Conservation (phyloP, 2,329 filamentous ascomycete species). For the Xylariales sp. region DNA sequence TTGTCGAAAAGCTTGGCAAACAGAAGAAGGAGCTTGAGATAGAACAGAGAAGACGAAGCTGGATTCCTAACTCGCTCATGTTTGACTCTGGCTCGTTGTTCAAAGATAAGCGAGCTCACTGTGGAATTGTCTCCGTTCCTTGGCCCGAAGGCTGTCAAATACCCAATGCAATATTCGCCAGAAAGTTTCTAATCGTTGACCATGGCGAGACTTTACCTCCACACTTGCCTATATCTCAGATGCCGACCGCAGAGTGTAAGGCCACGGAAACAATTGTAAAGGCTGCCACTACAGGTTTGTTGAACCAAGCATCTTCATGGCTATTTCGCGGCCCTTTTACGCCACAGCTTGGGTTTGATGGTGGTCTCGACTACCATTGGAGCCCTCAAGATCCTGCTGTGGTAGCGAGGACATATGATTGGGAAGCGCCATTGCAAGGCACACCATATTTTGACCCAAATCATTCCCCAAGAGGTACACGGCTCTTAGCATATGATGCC, state of each 20-base stretch:
- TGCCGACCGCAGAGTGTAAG: slow-evolving; percentile 57
- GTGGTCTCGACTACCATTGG: slow-evolving; percentile 58
- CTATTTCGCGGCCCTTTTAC: slow-evolving; percentile 58
- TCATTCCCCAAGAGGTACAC: neutral
- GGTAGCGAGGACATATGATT: slow-evolving; percentile 41
- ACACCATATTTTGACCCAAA: slow-evolving; percentile 3
- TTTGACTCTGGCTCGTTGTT: slow-evolving; percentile 40
- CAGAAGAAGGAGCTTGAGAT: slow-evolving; percentile 38
- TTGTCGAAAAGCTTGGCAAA: slow-evolving; percentile 37
- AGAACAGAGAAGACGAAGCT: slow-evolving; percentile 47
- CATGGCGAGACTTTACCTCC: slow-evolving; percentile 50
- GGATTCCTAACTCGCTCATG: slow-evolving; percentile 43
- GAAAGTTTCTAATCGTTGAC: slow-evolving; percentile 55
- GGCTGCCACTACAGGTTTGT: slow-evolving; percentile 45
- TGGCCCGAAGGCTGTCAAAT: slow-evolving; percentile 53
- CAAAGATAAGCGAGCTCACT: slow-evolving; percentile 37
- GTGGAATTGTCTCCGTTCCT: slow-evolving; percentile 41
- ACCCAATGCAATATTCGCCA: slow-evolving; percentile 59
- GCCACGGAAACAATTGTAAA: slow-evolving; percentile 52
- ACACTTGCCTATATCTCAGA: slow-evolving; percentile 50
- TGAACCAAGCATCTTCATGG: slow-evolving; percentile 46
- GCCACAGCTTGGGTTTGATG: slow-evolving; percentile 59
- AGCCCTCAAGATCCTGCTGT: slow-evolving; percentile 39
- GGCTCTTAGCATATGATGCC: neutral
- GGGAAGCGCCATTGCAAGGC: slow-evolving; percentile 30